Base-by-base conservation (phyloP, 1,284 basidiomycete species). In the Tremellales sp. region DNA sequence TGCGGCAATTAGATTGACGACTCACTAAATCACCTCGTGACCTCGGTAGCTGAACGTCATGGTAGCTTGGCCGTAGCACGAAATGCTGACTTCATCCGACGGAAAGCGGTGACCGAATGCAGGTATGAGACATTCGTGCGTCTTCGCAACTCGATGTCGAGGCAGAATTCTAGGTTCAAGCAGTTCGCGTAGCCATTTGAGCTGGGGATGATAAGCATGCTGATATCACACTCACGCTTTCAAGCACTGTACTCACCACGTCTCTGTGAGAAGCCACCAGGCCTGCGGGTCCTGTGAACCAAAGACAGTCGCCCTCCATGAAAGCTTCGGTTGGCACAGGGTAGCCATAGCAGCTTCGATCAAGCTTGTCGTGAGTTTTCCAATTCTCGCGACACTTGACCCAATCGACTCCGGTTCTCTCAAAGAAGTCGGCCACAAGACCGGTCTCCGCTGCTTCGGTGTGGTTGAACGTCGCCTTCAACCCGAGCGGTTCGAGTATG, bases 401-500 rank as follows among this genome's bases (percentile, higher is more conserved):
- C 11, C 46, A 17, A 40, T 57, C 50, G 35, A 42, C 33, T 3
- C 36, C 52, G 4, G 29, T 22, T 19, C 53, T 47, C 24, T 46
- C 21, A 48, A 53, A 61, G 4, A 52, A 49, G 31, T 60, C 54
- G 13, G 54, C 52, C 13, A 60, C 33, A n/a, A 56, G 31, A 0
- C 56, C 58, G 7, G 44, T 53, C 12, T 33, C 35, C 12, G 19
- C 19, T 0, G 62, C 63, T 0, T 19, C 6, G 0, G 43, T 52
- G 12, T 45, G 26, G 43, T 63, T 60, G 53, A 61, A 67, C 2
- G 45, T 53, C 4, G 63, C 58, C 3, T 12, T 46, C 66, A 74
- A 58, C 0, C 58, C 58, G 8, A 72, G 48, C 7, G 64, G 63
- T 31, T 54, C 53, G 27, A 69, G 58, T 42, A 74, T 57, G 27